These are phyloP conservation scores for Neurospora sp. DNA, from an alignment of 495 filamentous ascomycete species.

Conservation along the genomic window DNA sequence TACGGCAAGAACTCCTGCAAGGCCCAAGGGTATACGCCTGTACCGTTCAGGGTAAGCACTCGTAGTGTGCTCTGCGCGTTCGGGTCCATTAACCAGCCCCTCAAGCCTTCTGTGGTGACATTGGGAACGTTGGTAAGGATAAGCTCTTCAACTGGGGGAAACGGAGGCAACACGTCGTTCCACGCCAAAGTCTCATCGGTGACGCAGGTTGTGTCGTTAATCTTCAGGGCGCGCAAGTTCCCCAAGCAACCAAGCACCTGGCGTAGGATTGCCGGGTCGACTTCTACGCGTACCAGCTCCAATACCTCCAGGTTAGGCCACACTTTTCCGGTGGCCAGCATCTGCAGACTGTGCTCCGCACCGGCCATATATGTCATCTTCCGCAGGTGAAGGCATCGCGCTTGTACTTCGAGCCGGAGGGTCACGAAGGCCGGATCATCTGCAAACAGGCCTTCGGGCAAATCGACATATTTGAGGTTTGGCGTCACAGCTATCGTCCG, in stretches of 20 bases:
- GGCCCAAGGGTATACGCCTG: constrained; percentile 52
- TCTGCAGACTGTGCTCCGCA: constrained; percentile 65
- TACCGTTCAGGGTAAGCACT: constrained; percentile 53
- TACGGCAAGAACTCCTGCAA: constrained; percentile 54
- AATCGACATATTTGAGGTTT: constrained; percentile 79
- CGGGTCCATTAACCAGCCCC: constrained; percentile 43
- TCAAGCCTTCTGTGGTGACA: constrained; percentile 60
- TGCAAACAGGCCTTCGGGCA: constrained; percentile 76
- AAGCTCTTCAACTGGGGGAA: constrained; percentile 61
- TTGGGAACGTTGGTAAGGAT: constrained; percentile 55
- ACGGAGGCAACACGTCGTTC: constrained; percentile 49
- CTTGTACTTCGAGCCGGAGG: constrained; percentile 73
- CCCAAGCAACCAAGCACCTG: constrained; percentile 57
- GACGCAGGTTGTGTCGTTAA: constrained; percentile 56
- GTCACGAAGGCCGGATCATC: constrained; percentile 66
- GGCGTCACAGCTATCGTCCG: constrained; percentile 77
- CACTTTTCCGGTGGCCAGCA: constrained; percentile 49
- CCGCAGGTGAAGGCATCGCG: constrained; percentile 68
- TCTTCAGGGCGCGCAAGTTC: constrained; percentile 57
- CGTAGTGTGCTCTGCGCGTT: constrained; percentile 42
- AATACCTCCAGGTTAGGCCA: constrained; percentile 76
- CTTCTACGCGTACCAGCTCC: constrained; percentile 58
- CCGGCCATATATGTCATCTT: constrained; percentile 80
- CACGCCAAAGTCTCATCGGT: constrained; percentile 62
- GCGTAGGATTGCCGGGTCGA: constrained; percentile 64